phyloP scores from a whole-genome alignment of 495 filamentous ascomycete species.

The Letharia lupina region DNA sequence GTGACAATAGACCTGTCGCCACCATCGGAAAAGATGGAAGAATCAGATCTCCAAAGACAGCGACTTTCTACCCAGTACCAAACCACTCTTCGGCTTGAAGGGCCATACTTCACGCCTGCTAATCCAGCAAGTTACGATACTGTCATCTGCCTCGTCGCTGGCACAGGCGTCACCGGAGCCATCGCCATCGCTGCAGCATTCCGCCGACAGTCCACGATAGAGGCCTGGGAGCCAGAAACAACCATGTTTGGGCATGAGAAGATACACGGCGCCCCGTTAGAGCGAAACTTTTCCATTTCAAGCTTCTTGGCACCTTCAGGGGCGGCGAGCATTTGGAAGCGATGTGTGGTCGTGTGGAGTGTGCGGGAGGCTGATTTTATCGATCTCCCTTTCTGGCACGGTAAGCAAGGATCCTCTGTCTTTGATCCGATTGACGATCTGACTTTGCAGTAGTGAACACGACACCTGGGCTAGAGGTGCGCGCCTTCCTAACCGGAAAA shows the following conservation, averaged over 20 bases:
- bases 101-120: conserved; percentile 32
- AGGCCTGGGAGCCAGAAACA: neutral
- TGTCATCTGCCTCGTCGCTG: conserved; percentile 31
- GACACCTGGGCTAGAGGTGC: conserved; percentile 23
- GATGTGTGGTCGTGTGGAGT: conserved; percentile 29
- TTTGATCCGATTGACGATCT: neutral
- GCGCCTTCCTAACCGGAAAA: conserved; percentile 22
- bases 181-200: conserved; percentile 30
- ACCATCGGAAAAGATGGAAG: neutral
- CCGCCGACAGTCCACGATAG: conserved; percentile 1
- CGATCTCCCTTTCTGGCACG: conserved; percentile 17
- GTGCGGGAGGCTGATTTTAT: conserved; percentile 26
- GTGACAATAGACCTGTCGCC: neutral
- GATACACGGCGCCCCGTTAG: neutral
- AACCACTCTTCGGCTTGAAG: conserved; percentile 30
- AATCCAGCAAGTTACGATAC: conserved; percentile 27
- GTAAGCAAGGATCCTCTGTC: neutral
- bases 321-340: conserved; percentile 18
- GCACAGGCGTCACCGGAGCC: conserved; percentile 29
- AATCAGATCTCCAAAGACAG: neutral
- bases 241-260: neutral
- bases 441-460: neutral
- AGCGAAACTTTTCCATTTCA: neutral
- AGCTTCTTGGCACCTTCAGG: neutral
- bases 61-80: conserved; percentile 3